Evolutionary conservation across 1,284 basidiomycete species (phyloP), one percentile per base, ranked within the genome.

Genomic region (Ustilago nuda): DNA sequence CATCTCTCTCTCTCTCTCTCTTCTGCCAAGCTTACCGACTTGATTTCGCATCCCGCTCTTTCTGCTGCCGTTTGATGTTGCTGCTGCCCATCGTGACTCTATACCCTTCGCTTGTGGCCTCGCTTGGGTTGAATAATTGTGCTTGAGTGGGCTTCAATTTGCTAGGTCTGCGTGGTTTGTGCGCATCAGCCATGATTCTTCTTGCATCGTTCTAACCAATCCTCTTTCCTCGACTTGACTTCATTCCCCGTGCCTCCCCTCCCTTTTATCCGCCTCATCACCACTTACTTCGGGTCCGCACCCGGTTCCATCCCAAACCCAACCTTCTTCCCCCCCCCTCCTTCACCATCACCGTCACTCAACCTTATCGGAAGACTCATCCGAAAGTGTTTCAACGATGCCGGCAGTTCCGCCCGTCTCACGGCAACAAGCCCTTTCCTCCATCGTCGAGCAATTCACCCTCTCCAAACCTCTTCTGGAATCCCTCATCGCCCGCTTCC

Each of bases 381-480:
- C 48, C 23, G 30, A 32, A 17, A 3, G 27, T 12, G 48, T 8
- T 13, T 50, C 27, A 19, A 65, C 33, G 37, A 81, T 79, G 79
- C 79, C 77, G 33, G 72, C 79, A 19, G 76, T 75, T 45, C 70
- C 71, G n/a, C 33, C 61, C 15, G 41, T 76, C 9, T 65, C 79
- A 33, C 69, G 77, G 61, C 66, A 69, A 27, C 36, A 67, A 17
- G 77, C 78, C 50, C 60, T 84, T 53, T 45, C 61, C 35, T 30
- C 61, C 30, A 68, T 84, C 54, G 60, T 74, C 43, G 50, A 63
- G 46, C 66, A 81, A 39, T 83, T 83, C 56, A 60, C 66, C 1
- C 72, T 84, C 58, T 63, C 72, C 56, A 67, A 64, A 23, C 51
- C 75, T 11, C 52, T 67, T 51, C 78, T 84, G 50, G 62, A 79